Conservation (phyloP, 148 eudicot species). For the Fallopia convolvulus region DNA sequence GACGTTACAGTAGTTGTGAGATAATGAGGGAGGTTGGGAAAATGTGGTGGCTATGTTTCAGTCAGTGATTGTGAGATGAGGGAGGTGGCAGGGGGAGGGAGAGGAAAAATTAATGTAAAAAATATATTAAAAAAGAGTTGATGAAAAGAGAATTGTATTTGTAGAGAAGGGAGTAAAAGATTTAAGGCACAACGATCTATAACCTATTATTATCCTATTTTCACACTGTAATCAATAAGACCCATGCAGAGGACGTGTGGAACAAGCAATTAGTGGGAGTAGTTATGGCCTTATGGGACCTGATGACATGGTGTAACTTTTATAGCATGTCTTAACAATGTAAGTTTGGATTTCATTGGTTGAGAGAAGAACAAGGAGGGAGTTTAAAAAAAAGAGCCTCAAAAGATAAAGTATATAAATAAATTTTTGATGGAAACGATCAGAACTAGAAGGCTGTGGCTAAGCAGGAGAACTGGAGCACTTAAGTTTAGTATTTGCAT, state of each 20-base stretch:
- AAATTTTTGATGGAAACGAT: background rate
- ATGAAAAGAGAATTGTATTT: background rate
- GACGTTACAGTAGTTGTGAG: background rate
- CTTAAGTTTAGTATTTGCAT: background rate
- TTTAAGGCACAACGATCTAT: background rate
- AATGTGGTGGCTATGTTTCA: conserved; percentile 2
- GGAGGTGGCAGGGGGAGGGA: conserved; percentile 10
- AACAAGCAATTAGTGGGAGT: background rate
- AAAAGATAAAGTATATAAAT: background rate
- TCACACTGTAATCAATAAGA: background rate
- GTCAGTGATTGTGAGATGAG: conserved; percentile 8
- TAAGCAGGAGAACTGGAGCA: background rate
- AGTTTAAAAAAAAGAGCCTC: conserved; percentile 11
- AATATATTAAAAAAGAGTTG: background rate
- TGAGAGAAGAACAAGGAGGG: conserved; percentile 12
- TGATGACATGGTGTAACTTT: background rate
- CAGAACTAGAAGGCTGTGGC: background rate
- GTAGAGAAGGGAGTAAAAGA: conserved; percentile 3
- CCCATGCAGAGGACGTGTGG: background rate
- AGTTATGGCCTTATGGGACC: background rate
- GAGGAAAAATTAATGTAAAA: background rate
- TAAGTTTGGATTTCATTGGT: background rate
- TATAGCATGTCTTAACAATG: background rate
- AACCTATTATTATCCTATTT: background rate
- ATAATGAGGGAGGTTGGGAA: background rate